A percentile compares a stretch with the other conserved stretches of the same genome.
Conservation (phyloP, 2,329 filamentous ascomycete species). For the Ceratocystis cubensis region DNA sequence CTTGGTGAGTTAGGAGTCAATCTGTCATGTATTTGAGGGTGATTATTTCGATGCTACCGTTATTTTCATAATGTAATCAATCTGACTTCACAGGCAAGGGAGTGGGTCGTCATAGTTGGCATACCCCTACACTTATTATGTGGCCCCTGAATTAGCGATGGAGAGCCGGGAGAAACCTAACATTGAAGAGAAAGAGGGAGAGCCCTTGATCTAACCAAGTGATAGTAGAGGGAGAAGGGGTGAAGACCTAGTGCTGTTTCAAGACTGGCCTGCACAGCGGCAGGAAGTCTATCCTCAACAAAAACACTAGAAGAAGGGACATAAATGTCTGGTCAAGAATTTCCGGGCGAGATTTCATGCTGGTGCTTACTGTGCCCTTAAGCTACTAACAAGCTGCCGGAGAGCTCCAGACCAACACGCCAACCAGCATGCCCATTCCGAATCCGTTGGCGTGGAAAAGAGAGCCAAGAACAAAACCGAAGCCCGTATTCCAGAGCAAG, state of each 20-base stretch:
- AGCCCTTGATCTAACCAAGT: not conserved
- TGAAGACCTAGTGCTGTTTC: not conserved
- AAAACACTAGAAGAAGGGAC: too few species aligned
- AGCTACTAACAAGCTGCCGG: too few species aligned
- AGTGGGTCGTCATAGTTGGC: not conserved
- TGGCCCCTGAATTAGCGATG: slow-evolving; percentile 17
- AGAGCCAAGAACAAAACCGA: not conserved
- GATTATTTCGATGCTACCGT: slow-evolving; percentile 1
- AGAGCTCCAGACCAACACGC: too few species aligned
- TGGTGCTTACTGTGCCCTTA: too few species aligned
- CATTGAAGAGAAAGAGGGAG: not conserved
- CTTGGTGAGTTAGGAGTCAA: not conserved
- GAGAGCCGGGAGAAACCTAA: slow-evolving; percentile 9
- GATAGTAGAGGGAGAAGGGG: not conserved
- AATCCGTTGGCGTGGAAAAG: not conserved
- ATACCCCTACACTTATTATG: not conserved
- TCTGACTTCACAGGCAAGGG: not conserved
- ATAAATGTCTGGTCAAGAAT: too few species aligned
- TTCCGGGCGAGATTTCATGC: not conserved
- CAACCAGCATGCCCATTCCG: not conserved
- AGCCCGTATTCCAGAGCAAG: not conserved
- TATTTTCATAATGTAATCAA: not conserved
- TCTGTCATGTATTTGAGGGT: not conserved
- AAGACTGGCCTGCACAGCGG: too few species aligned
- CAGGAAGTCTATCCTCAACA: too few species aligned